Percentiles rank a stretch among this genome's conserved stretches.
These are phyloP conservation scores for Alternaria conjuncta DNA, from an alignment of 2,329 filamentous ascomycete genomes.

Conservation along the genomic window DNA sequence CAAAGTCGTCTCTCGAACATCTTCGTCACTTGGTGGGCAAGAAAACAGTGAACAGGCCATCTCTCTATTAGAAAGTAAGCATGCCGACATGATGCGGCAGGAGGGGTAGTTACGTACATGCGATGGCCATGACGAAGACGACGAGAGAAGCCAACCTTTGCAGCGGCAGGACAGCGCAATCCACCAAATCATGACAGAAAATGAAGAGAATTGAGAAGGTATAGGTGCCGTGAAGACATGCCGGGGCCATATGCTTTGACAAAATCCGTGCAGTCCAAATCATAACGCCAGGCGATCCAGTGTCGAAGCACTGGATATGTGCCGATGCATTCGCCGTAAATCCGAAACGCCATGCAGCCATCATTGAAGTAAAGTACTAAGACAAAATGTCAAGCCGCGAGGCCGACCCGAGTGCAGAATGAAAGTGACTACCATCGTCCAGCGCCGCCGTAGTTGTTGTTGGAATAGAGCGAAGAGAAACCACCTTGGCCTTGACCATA, in stretches of 20 bases:
- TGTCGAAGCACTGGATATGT: conserved; percentile 39
- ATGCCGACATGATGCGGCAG: conserved; percentile 48
- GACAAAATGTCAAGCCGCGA: conserved; percentile 37
- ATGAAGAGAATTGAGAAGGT: conserved; percentile 33
- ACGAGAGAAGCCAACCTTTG: conserved; percentile 49
- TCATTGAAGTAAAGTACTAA: conserved; percentile 39
- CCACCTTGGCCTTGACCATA: conserved; percentile 91
- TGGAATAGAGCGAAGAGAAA: conserved; percentile 85
- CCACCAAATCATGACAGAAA: conserved; percentile 39
- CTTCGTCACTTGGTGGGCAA: conserved; percentile 49
- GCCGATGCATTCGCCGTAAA: conserved; percentile 49
- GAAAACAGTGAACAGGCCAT: conserved; percentile 45
- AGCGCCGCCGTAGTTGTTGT: conserved; percentile 58
- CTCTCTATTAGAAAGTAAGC: conserved; percentile 53
- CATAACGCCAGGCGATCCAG: conserved; percentile 48
- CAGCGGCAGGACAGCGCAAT: conserved; percentile 44
- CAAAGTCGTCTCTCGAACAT: conserved; percentile 42
- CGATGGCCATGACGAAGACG: conserved; percentile 55
- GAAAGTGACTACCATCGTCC: conserved; percentile 48
- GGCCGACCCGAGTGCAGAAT: conserved; percentile 41
- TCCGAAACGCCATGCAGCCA: conserved; percentile 49
- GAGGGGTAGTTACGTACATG: conserved; percentile 53
- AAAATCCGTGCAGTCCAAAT: conserved; percentile 34
- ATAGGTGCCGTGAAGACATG: conserved; percentile 43
- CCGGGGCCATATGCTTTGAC: conserved; percentile 37